Evolutionary conservation across 75 land plant species (phyloP), one percentile per base, ranked within the genome.

Genomic region (Selaginella tamariscina): DNA sequence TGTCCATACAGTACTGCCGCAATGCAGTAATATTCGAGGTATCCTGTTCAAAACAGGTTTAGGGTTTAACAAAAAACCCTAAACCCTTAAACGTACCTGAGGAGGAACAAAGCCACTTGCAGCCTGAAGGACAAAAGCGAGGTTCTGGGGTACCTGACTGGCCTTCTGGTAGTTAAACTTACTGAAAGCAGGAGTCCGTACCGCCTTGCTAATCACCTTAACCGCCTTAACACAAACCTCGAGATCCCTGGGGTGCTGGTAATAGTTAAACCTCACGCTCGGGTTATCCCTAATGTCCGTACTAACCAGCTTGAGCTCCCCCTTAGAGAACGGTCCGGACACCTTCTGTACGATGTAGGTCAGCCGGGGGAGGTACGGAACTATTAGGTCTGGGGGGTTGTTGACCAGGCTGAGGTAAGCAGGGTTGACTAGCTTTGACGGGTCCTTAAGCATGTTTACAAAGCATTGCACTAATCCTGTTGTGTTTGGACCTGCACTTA

Each of bases 211-310:
- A 5, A 69, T 69, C 69, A 69, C 18, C 24, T 64, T 69, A 5
- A 69, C 65, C 0, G 13, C 71, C 28, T 69, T 11, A n/a, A 69
- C 71, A 15, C 71, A 69, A 26, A 1, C 64, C 0, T 56, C 1
- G 9, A 69, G 31, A 28, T 69, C 71, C 9, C 63, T 29, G 24
- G 71, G 71, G 65, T 69, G 65, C 23, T 39, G 44, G 9, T 69
- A 69, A 31, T 69, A 69, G 65, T 69, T 69, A 30, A 29, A 69
- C n/a, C n/a, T 22, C 28, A 57, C 31, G 21, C 21, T 27, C 11
- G 71, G 69, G 18, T 69, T 69, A 27, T 69, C 71, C 64, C 69
- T 56, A 27, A 27, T 9, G 26, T 59, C 62, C 26, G 27, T 59
- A 5, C n/a, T 59, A 2, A 2, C n/a, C 26, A 59, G 62, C 23